phyloP scores from a whole-genome alignment of 1,139 yeast species.

The Blastobotrys raffinosifermentans region DNA sequence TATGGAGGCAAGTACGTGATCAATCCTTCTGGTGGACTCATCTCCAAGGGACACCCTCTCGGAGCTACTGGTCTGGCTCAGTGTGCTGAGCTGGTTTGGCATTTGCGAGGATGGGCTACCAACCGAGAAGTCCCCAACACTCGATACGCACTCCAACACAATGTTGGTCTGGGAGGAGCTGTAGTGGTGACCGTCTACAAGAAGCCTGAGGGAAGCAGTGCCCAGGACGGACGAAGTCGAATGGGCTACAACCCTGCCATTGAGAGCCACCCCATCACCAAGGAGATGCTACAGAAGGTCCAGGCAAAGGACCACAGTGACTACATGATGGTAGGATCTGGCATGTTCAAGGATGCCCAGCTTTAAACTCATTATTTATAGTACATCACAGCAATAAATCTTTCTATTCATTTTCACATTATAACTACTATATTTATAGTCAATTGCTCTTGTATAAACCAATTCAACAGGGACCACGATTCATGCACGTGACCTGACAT shows the following conservation, averaged over 20 bases:
- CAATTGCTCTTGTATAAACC: too few relatives aligned
- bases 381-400: too few relatives aligned
- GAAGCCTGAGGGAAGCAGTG: constrained; percentile 21
- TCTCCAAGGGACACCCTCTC: constrained; percentile 30
- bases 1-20: constrained; percentile 28
- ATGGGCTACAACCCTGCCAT: constrained; percentile 30
- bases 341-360: constrained; percentile 6
- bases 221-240: constrained; percentile 25
- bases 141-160: constrained; percentile 27
- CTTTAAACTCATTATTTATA: too few relatives aligned
- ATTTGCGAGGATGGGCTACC: constrained; percentile 29
- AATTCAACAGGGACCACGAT: too few relatives aligned
- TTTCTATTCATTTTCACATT: too few relatives aligned
- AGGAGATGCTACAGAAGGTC: constrained; percentile 14
- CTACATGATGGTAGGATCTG: constrained; percentile 12
- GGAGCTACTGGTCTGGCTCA: constrained; percentile 32
- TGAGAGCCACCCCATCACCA: constrained; percentile 24
- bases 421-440: too few relatives aligned
- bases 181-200: constrained; percentile 25
- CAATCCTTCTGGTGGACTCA: constrained; percentile 30
- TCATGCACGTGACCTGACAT: too few relatives aligned
- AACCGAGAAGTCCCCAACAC: constrained; percentile 26
- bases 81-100: constrained; percentile 30
- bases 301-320: constrained; percentile 13
- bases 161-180: constrained; percentile 29